These are phyloP conservation scores for Dactylellina parvicollis DNA, from an alignment of 2,329 filamentous ascomycete species.

Conservation along the genomic window DNA sequence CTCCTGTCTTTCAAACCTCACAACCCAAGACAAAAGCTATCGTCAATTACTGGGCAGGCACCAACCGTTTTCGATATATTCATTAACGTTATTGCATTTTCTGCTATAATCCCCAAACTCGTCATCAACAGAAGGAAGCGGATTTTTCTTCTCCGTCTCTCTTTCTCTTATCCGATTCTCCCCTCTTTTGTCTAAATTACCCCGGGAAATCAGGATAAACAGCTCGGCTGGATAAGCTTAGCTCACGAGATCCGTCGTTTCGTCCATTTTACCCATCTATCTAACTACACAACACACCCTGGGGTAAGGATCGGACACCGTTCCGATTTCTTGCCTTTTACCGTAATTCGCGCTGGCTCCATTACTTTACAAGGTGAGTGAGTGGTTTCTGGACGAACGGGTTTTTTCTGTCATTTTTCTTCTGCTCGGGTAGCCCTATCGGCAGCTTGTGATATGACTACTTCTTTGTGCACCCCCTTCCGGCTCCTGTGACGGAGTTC, in stretches of 20 bases:
- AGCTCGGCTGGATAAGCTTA: constrained; percentile 51
- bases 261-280: constrained; percentile 30
- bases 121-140: background rate
- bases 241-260: constrained; percentile 51
- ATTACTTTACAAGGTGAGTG: constrained; percentile 54
- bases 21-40: background rate
- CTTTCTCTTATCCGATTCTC: constrained; percentile 34
- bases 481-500: background rate
- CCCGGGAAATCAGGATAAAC: constrained; percentile 53
- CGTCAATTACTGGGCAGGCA: constrained; percentile 22
- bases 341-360: constrained; percentile 53
- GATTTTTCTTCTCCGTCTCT: constrained; percentile 32
- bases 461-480: background rate
- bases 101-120: background rate
- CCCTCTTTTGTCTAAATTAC: constrained; percentile 32
- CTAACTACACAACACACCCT: constrained; percentile 40
- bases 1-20: background rate
- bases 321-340: constrained; percentile 53
- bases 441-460: constrained; percentile 46
- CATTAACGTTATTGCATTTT: background rate
- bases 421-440: constrained; percentile 45
- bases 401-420: constrained; percentile 24
- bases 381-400: constrained; percentile 49
- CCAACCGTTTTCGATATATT: constrained; percentile 19
- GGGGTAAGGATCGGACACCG: constrained; percentile 51